phyloP scores from a whole-genome alignment of 2,329 filamentous ascomycete species.

The Exophiala sideris region DNA sequence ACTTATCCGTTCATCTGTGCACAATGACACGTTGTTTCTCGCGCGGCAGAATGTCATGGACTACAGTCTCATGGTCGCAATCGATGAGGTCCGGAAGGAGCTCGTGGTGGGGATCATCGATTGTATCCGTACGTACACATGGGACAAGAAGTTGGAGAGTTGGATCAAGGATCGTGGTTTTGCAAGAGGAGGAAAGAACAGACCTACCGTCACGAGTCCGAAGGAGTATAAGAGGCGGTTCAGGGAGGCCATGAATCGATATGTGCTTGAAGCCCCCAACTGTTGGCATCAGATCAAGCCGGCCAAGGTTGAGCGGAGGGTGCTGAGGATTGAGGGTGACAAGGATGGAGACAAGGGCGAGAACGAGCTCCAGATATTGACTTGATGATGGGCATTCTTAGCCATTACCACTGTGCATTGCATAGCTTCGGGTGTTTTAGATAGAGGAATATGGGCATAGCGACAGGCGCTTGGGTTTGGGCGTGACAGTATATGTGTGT shows the following conservation, averaged over 20 bases:
- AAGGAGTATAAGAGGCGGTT: constrained; percentile 98
- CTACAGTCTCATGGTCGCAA: constrained; percentile 96
- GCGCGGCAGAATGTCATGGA: constrained; percentile 98
- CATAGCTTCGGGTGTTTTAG: neutral
- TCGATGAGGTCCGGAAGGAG: constrained; percentile 85
- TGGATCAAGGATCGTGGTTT: constrained; percentile 98
- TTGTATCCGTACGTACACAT: constrained; percentile 96
- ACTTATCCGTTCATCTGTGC: constrained; percentile 83
- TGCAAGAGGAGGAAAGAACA: constrained; percentile 66
- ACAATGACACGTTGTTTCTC: constrained; percentile 95
- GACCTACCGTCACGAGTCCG: constrained; percentile 92
- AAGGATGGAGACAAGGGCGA: constrained; percentile 18
- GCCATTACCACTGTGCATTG: too few species aligned
- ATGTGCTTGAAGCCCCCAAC: constrained; percentile 53
- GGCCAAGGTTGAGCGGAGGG: constrained; percentile 13
- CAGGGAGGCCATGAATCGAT: constrained; percentile 92
- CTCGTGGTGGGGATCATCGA: constrained; percentile 97
- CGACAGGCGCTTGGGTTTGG: too few species aligned
- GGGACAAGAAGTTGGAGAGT: constrained; percentile 99
- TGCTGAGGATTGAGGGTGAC: constrained; percentile 13
- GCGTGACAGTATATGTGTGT: too few species aligned
- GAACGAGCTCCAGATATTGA: constrained; percentile 21
- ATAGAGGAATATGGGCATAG: too few species aligned
- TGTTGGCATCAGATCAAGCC: constrained; percentile 46
- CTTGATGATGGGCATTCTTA: neutral